Conservation (phyloP, 1,139 yeast genomes). For the Debaryomyces udenii region DNA sequence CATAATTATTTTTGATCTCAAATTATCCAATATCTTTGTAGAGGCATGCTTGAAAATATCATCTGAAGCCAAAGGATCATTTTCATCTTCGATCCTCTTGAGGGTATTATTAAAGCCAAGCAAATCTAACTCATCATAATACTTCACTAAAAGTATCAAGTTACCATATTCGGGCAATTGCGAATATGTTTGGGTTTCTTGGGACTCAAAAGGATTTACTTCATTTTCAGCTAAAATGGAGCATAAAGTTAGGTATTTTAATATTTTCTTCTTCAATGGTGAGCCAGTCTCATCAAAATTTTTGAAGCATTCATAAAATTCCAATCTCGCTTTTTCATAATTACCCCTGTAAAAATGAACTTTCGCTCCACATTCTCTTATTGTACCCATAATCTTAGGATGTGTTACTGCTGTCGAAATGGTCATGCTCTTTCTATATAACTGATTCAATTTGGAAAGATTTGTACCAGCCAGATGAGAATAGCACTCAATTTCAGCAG, state of each 20-base stretch:
- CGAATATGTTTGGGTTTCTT: conserved; percentile 55
- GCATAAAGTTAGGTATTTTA: conserved; percentile 65
- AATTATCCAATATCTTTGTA: conserved; percentile 31
- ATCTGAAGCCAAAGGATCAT: conserved; percentile 32
- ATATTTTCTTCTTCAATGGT: conserved; percentile 52
- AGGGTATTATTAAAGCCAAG: conserved; percentile 21
- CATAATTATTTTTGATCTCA: conserved; percentile 33
- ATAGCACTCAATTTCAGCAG: conserved; percentile 62
- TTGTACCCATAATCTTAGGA: conserved; percentile 69
- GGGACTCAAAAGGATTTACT: conserved; percentile 68
- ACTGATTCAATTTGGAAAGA: conserved; percentile 42
- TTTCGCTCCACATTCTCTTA: conserved; percentile 76
- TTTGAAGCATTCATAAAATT: conserved; percentile 73
- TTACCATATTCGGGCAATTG: conserved; percentile 38
- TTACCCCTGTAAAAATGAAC: conserved; percentile 63
- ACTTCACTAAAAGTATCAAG: conserved; percentile 32
- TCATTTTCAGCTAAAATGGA: conserved; percentile 65
- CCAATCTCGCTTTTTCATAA: conserved; percentile 63
- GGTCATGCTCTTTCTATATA: conserved; percentile 51
- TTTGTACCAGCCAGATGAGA: conserved; percentile 34
- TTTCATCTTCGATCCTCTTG: conserved; percentile 18
- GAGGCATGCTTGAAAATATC: conserved; percentile 34
- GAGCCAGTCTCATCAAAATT: conserved; percentile 83
- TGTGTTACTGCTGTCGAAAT: conserved; percentile 72
- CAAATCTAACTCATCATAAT: conserved; percentile 36